phyloP scores from a whole-genome alignment of 2,329 filamentous ascomycete species.

The Alternaria hordeiaustralica region DNA sequence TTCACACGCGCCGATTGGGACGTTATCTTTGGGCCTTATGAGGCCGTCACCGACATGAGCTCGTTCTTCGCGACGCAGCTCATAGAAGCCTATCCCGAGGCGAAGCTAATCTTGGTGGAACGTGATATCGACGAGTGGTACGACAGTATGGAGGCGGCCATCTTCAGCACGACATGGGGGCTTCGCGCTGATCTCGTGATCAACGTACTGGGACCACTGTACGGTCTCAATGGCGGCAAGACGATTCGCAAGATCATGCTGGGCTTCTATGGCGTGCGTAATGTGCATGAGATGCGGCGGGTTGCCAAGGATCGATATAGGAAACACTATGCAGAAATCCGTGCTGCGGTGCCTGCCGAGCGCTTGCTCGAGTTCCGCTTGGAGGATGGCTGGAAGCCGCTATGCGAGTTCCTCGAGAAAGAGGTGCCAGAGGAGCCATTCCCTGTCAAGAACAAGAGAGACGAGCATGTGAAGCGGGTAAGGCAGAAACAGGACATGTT shows the following conservation, averaged over 20 bases:
- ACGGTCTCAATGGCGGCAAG: slow-evolving; percentile 4
- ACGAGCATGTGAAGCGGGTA: slow-evolving; percentile 5
- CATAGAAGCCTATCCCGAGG: slow-evolving; percentile 36
- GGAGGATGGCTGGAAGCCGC: slow-evolving; percentile 29
- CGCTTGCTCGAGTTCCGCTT: slow-evolving; percentile 28
- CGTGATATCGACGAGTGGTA: slow-evolving; percentile 31
- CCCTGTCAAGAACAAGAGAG: slow-evolving; percentile 20
- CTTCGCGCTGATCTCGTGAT: slow-evolving; percentile 5
- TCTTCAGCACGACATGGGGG: slow-evolving; percentile 13
- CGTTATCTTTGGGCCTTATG: slow-evolving; percentile 52
- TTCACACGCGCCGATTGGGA: slow-evolving; percentile 53
- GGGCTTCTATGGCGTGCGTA: background rate
- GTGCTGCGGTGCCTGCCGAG: slow-evolving; percentile 24
- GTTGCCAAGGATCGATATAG: slow-evolving; percentile 15
- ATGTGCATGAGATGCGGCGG: slow-evolving; percentile 4
- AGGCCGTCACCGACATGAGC: slow-evolving; percentile 36
- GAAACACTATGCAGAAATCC: slow-evolving; percentile 17
- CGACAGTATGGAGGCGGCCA: slow-evolving; percentile 22
- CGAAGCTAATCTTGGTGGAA: slow-evolving; percentile 35
- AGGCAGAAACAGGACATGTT: slow-evolving; percentile 11
- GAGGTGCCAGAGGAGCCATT: slow-evolving; percentile 23
- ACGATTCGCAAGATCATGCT: slow-evolving; percentile 12
- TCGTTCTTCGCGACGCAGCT: slow-evolving; percentile 27
- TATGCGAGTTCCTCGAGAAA: slow-evolving; percentile 32
- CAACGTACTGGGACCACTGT: background rate